These are phyloP conservation scores for Sporobolomyces phaffii DNA, from an alignment of 768 basidiomycete species.

Conservation along the genomic window DNA sequence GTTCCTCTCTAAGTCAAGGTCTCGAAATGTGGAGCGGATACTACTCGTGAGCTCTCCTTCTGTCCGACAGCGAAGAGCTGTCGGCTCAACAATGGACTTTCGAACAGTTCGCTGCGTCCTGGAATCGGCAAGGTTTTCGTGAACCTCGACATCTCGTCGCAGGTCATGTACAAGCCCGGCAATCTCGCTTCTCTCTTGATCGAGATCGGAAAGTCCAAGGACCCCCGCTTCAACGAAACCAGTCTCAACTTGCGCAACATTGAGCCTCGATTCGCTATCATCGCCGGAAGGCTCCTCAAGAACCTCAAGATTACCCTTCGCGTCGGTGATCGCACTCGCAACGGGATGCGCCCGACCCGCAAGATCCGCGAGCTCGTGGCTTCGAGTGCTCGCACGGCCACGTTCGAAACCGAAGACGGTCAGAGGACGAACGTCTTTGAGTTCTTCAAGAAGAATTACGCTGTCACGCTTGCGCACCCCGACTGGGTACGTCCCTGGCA, in stretches of 20 bases:
- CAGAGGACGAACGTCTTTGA: background rate
- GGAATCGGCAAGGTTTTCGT: slow-evolving; percentile 5
- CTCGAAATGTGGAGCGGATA: slow-evolving; percentile 24
- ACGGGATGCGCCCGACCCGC: background rate
- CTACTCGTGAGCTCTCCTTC: slow-evolving; percentile 9
- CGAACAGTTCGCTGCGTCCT: background rate
- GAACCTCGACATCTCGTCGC: slow-evolving; percentile 21
- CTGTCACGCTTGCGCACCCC: background rate
- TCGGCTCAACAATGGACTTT: background rate
- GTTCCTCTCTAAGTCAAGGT: background rate
- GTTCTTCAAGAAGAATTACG: slow-evolving; percentile 5
- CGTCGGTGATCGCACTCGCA: background rate
- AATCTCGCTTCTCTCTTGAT: slow-evolving; percentile 5
- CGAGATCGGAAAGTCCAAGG: background rate
- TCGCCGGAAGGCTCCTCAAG: background rate
- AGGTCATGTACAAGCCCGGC: slow-evolving; percentile 9
- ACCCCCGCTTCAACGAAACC: background rate
- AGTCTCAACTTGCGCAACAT: background rate
- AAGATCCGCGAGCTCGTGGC: background rate
- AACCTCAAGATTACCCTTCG: slow-evolving; percentile 1
- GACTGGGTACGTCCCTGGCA: slow-evolving; percentile 1
- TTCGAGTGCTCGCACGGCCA: background rate
- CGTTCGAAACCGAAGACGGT: background rate
- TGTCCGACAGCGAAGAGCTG: background rate
- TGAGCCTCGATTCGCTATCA: background rate